Percentiles rank a stretch among this genome's conserved stretches.
phyloP scores from a whole-genome alignment of 176 grass and related monocot species.

The sorghum (Sorghum bicolor) region DNA sequence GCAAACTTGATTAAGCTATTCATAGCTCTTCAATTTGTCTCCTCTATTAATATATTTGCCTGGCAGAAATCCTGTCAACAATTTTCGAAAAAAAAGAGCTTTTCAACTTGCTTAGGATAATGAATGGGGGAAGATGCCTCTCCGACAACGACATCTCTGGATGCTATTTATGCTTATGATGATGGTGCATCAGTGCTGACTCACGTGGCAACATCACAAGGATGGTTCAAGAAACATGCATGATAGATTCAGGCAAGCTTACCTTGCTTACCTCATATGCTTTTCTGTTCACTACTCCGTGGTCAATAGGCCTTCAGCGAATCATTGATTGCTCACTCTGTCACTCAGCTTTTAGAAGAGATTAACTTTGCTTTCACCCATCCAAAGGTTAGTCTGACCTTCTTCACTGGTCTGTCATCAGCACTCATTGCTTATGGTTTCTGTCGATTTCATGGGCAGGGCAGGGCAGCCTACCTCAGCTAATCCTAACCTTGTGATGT shows the following conservation, averaged over 20 bases:
- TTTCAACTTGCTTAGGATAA: neutral
- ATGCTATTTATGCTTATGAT: neutral
- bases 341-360: neutral
- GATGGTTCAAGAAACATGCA: neutral
- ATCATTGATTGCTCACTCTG: neutral
- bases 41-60: too few species aligned
- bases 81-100: neutral
- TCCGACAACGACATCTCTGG: slow-evolving; percentile 19
- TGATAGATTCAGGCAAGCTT: neutral
- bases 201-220: neutral
- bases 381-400: neutral
- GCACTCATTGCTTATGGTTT: neutral
- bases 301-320: neutral
- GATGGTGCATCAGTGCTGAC: neutral
- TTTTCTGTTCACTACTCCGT: neutral
- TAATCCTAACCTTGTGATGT: slow-evolving; percentile 39
- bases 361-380: slow-evolving; percentile 19
- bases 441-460: slow-evolving; percentile 12
- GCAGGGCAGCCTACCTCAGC: neutral
- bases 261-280: neutral
- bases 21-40: too few species aligned
- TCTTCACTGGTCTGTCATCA: slow-evolving; percentile 4
- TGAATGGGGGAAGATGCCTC: slow-evolving; percentile 16
- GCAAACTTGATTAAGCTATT: slow-evolving; percentile 21
- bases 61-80: too few species aligned